Conservation (phyloP, 441 rosid species). For the Geranium incanum region DNA sequence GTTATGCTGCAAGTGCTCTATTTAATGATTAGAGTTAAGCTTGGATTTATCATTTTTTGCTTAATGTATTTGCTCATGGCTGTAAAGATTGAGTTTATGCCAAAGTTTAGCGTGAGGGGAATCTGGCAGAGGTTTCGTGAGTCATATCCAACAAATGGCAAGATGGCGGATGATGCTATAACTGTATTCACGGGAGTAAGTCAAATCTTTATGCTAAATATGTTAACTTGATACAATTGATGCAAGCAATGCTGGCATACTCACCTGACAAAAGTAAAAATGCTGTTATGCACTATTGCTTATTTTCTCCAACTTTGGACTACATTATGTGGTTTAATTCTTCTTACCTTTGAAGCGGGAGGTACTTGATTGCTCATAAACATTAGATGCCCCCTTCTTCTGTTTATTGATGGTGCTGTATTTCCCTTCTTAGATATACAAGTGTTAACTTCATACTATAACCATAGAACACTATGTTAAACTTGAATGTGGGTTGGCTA, state of each 20-base stretch:
- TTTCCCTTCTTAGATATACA: not conserved
- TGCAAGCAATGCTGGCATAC: not conserved
- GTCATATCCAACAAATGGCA: conserved; percentile 57
- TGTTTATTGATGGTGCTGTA: not conserved
- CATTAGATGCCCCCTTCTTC: conserved; percentile 1
- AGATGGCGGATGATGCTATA: conserved; percentile 44
- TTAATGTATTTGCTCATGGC: conserved; percentile 21
- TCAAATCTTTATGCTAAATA: conserved; percentile 14
- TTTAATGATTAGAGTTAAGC: conserved; percentile 13
- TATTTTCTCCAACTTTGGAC: not conserved
- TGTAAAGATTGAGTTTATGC: conserved; percentile 86
- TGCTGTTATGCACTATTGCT: not conserved
- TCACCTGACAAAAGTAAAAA: not conserved
- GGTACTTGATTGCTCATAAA: not conserved
- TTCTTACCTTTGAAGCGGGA: not conserved
- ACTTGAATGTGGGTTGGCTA: not conserved
- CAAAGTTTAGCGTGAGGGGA: conserved; percentile 88
- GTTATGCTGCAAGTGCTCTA: conserved; percentile 12
- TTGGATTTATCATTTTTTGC: conserved; percentile 14
- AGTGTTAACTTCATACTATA: not conserved
- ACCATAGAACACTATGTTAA: not conserved
- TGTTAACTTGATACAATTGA: conserved; percentile 2
- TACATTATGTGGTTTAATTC: not conserved
- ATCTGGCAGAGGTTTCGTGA: conserved; percentile 93
- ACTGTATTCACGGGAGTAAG: conserved; percentile 95